These are phyloP conservation scores for Mortierella claussenii DNA, from an alignment of 192 early-diverging fungal species.

Conservation along the genomic window DNA sequence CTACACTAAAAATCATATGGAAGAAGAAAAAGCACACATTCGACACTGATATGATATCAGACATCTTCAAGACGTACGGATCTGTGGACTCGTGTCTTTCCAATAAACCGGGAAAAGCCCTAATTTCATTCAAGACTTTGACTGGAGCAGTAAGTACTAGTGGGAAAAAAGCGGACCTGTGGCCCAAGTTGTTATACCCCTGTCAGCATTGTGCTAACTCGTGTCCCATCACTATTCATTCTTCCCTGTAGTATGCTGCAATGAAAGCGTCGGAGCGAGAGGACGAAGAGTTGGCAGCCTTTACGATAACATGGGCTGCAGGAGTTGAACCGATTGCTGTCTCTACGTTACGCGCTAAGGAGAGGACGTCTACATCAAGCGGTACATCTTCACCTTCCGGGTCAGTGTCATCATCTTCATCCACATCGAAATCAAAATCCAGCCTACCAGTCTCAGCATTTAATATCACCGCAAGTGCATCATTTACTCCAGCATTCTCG, in stretches of 20 bases:
- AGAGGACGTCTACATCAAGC: constrained; percentile 2
- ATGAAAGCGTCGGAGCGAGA: constrained; percentile 52
- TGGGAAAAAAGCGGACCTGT: neutral
- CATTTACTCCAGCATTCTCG: constrained; percentile 14
- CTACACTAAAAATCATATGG: constrained; percentile 61
- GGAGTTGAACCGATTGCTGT: constrained; percentile 55
- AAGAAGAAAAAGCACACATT: constrained; percentile 58
- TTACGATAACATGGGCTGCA: constrained; percentile 60
- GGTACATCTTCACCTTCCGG: constrained; percentile 9
- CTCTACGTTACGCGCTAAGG: constrained; percentile 34
- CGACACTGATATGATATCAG: constrained; percentile 33
- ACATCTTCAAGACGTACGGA: constrained; percentile 52
- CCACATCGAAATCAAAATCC: constrained; percentile 6
- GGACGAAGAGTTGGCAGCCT: constrained; percentile 32
- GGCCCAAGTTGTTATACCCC: too few relatives aligned
- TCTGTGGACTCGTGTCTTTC: constrained; percentile 55
- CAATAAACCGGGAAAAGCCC: constrained; percentile 53
- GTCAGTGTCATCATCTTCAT: constrained; percentile 10
- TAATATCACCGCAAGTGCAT: constrained; percentile 9
- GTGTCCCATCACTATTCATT: neutral
- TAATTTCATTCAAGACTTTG: constrained; percentile 57
- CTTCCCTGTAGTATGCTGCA: constrained; percentile 45
- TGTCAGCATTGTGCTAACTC: neutral
- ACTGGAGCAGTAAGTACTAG: constrained; percentile 57
- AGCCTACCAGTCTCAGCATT: constrained; percentile 17